Evolutionary conservation across 1,284 basidiomycete genomes (phyloP).

Genomic region (Ganoderma multipileum): DNA sequence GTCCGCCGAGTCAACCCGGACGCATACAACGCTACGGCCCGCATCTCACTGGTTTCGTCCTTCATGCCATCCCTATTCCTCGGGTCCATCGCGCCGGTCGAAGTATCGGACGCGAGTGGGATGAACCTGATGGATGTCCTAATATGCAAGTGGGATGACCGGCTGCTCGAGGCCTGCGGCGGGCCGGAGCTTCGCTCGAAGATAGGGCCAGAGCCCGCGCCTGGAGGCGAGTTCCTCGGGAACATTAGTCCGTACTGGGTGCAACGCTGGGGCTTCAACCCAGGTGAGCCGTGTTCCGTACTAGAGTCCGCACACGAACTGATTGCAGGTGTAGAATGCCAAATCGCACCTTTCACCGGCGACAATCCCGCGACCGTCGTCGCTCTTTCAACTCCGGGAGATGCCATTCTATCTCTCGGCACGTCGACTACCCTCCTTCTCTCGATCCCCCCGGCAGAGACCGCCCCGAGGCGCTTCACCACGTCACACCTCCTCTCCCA

Average conservation of each 20-base stretch:
- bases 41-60: constrained; percentile 84
- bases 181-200: constrained; percentile 73
- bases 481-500: constrained; percentile 79
- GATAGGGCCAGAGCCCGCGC: constrained; percentile 82
- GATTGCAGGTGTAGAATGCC: constrained; percentile 60
- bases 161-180: constrained; percentile 66
- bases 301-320: not conserved
- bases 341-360: constrained; percentile 87
- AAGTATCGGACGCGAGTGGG: constrained; percentile 86
- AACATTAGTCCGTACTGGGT: constrained; percentile 77
- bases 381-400: constrained; percentile 79
- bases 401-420: constrained; percentile 78
- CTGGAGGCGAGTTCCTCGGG: constrained; percentile 72
- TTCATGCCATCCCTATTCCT: constrained; percentile 86
- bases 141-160: constrained; percentile 73
- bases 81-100: constrained; percentile 71
- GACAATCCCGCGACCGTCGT: constrained; percentile 93
- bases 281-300: constrained; percentile 49
- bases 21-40: constrained; percentile 69
- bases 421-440: constrained; percentile 52
- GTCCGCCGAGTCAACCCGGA: constrained; percentile 66
- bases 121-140: constrained; percentile 88
- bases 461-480: constrained; percentile 72
- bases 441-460: constrained; percentile 67
- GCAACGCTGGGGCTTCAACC: constrained; percentile 76